phyloP scores from a whole-genome alignment of 2,329 filamentous ascomycete genomes.

The Trichoderma lentiforme region DNA sequence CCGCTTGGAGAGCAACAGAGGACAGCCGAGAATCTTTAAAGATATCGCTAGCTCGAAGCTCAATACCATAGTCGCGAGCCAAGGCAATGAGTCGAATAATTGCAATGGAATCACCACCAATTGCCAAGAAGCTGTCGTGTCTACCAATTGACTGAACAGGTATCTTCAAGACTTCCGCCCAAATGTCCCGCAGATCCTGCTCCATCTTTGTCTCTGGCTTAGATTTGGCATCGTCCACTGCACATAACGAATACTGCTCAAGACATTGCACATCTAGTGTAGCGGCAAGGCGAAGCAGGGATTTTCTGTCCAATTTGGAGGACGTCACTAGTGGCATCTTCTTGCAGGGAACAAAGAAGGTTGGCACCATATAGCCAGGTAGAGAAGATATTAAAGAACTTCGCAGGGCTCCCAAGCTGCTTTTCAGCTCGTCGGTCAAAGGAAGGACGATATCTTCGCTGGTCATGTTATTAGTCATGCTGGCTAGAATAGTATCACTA shows the following conservation, averaged over 20 bases:
- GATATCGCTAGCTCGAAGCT: background rate
- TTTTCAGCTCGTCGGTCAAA: background rate
- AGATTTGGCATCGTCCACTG: background rate
- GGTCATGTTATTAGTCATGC: background rate
- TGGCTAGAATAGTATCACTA: background rate
- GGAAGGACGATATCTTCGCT: background rate
- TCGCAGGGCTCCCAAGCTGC: background rate
- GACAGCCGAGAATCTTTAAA: background rate
- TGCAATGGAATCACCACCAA: conserved; percentile 18
- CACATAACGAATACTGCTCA: background rate
- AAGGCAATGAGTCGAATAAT: conserved; percentile 7
- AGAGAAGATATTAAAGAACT: background rate
- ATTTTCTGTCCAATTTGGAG: conserved; percentile 7
- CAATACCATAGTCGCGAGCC: background rate
- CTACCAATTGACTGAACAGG: background rate
- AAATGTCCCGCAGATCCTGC: background rate
- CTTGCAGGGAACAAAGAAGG: conserved; percentile 1
- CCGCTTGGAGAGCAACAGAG: background rate
- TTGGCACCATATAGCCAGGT: conserved; percentile 11
- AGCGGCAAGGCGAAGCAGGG: background rate
- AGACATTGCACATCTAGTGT: background rate
- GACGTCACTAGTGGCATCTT: conserved; percentile 10
- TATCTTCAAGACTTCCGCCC: conserved; percentile 4
- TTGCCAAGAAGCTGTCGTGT: conserved; percentile 16
- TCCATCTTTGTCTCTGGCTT: conserved; percentile 8